Conservation (phyloP, 176 grass and related monocot genomes). For the Triticum turgidum region DNA sequence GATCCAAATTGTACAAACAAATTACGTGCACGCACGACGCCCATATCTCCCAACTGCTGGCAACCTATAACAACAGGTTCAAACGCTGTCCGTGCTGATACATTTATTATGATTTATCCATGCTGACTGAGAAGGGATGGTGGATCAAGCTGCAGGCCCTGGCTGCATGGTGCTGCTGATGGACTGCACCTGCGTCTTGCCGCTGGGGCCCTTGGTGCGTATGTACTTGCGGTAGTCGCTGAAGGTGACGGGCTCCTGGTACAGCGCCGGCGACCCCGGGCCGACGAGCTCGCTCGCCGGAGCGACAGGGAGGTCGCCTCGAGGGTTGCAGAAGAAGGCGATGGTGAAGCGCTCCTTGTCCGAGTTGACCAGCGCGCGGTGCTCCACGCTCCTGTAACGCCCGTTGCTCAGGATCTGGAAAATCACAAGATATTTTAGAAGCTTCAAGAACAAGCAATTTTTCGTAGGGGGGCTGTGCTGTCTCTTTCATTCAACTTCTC, state of each 20-base stretch:
- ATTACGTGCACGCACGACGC: background rate
- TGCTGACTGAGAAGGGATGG: background rate
- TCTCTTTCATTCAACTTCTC: constrained; percentile 4
- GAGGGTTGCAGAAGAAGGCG: constrained; percentile 74
- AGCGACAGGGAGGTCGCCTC: constrained; percentile 42
- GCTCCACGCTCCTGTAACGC: constrained; percentile 64
- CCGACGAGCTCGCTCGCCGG: constrained; percentile 42
- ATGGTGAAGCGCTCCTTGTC: constrained; percentile 46
- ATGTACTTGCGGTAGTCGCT: constrained; percentile 54
- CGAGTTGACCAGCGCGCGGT: constrained; percentile 47
- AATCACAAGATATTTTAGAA: background rate
- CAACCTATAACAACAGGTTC: background rate
- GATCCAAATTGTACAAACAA: background rate
- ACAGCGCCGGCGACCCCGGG: constrained; percentile 21
- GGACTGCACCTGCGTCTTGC: constrained; percentile 51
- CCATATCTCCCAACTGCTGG: background rate
- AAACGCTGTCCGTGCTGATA: background rate
- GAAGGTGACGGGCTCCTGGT: constrained; percentile 36
- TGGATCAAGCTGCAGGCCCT: background rate
- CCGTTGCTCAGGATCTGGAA: constrained; percentile 66
- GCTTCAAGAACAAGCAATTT: background rate
- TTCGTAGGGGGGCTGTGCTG: background rate
- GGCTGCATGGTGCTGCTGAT: background rate
- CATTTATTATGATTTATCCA: background rate
- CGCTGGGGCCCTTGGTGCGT: constrained; percentile 44